Conservation (phyloP, 192 early-diverging fungal species). For the Coemansia sp. region DNA sequence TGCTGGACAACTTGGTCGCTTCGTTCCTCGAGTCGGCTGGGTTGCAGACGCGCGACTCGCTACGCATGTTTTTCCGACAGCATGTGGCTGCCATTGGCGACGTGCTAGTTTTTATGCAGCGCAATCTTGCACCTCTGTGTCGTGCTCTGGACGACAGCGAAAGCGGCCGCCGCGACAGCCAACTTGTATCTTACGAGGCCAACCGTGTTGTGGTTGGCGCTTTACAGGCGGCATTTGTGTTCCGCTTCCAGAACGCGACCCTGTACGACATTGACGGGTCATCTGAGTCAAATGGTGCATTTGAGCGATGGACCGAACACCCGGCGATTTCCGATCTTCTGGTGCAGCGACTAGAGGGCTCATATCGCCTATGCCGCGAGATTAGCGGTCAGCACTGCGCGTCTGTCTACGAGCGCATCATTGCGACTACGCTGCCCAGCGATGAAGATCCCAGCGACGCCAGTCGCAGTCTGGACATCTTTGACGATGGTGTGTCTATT, state of each 20-base stretch:
- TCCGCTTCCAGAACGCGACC: slow-evolving; percentile 30
- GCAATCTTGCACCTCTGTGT: slow-evolving; percentile 20
- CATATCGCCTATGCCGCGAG: slow-evolving; percentile 39
- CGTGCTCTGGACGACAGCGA: slow-evolving; percentile 30
- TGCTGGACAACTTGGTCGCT: slow-evolving; percentile 27
- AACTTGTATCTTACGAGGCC: slow-evolving; percentile 36
- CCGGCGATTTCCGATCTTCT: slow-evolving; percentile 24
- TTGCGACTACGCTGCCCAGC: slow-evolving; percentile 23
- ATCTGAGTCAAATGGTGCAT: not conserved
- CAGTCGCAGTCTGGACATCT: slow-evolving; percentile 9
- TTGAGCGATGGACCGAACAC: slow-evolving; percentile 34
- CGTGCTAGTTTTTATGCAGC: slow-evolving; percentile 35
- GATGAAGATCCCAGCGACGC: slow-evolving; percentile 14
- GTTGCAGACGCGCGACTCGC: slow-evolving; percentile 30
- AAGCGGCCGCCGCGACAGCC: slow-evolving; percentile 22
- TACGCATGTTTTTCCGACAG: slow-evolving; percentile 40
- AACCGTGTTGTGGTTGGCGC: slow-evolving; percentile 23
- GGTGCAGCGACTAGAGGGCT: slow-evolving; percentile 23
- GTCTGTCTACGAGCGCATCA: slow-evolving; percentile 37
- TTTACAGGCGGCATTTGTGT: slow-evolving; percentile 34
- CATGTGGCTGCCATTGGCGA: slow-evolving; percentile 29
- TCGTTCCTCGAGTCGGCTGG: slow-evolving; percentile 35
- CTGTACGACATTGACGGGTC: slow-evolving; percentile 26
- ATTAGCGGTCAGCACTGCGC: slow-evolving; percentile 28
- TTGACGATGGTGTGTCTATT: slow-evolving; percentile 27